Conservation (phyloP, 164 flowering plant species). For the Akebia trifoliata region DNA sequence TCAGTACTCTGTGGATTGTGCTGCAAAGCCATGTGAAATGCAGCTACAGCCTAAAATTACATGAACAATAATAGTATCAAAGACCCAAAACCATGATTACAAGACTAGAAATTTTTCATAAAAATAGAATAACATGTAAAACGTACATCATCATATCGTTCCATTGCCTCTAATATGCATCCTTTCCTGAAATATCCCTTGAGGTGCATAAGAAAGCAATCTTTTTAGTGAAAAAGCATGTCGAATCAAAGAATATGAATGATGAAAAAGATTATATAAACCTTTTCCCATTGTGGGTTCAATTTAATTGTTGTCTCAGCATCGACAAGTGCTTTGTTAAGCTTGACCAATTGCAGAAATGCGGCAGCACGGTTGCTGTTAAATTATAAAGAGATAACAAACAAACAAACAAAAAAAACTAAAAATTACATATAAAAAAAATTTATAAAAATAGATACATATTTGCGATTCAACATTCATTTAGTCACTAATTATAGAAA, state of each 20-base stretch:
- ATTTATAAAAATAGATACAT: background rate
- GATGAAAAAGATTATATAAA: slow-evolving; percentile 10
- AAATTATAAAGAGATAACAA: background rate
- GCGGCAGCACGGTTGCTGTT: slow-evolving; percentile 97
- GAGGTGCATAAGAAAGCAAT: slow-evolving; percentile 16
- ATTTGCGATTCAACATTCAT: too few species aligned
- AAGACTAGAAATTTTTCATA: background rate
- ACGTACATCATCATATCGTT: slow-evolving; percentile 77
- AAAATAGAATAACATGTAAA: background rate
- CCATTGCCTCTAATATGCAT: slow-evolving; percentile 87
- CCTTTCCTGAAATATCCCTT: slow-evolving; percentile 98
- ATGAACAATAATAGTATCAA: background rate
- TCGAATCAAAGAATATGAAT: slow-evolving; percentile 6
- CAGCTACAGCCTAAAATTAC: slow-evolving; percentile 59
- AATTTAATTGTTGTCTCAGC: slow-evolving; percentile 79
- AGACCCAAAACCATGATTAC: background rate
- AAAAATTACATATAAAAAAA: background rate
- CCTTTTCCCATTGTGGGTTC: slow-evolving; percentile 98
- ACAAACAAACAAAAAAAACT: background rate
- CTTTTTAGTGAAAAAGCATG: background rate
- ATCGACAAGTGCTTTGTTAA: slow-evolving; percentile 90
- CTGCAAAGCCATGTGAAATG: slow-evolving; percentile 67
- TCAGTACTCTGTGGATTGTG: slow-evolving; percentile 81
- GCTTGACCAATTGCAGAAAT: slow-evolving; percentile 78
- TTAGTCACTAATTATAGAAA: too few species aligned